Evolutionary conservation across 495 filamentous ascomycete genomes (phyloP), one percentile per base, ranked within the genome.

Genomic region (Neurospora cerealis): DNA sequence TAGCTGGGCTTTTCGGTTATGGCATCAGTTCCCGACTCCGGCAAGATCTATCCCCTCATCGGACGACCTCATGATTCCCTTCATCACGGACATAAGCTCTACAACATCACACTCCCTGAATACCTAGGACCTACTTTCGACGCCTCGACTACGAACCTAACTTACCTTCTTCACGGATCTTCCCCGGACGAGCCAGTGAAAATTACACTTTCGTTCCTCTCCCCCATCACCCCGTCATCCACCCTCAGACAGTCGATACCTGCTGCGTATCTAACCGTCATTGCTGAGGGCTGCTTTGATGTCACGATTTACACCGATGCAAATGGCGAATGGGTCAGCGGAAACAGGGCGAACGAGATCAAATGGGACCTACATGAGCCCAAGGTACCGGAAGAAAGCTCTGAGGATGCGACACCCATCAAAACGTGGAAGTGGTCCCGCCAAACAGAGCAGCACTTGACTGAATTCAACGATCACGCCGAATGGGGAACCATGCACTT

Each of bases 401-500:
- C 70, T 17, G 74, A 71, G 21, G 60, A 73, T 4, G 66, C 62
- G 3, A 74, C 81, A 0, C 73, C 76, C 9, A 81, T 89, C 72
- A 87, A 88, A 76, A 86, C 85, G 6, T 89, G 85, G 88, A 88
- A 87, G 69, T 83, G 97, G 41, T 86, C 87, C 70, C 87, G 91
- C 69, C 82, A 84, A 71, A 82, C 82, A 5, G 90, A 97, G 81
- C 83, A 91, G 76, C 83, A 92, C 11, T 85, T 97, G 42, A 92
- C 91, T 4, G 95, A 98, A 79, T 87, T 86, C 60, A 81, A 80
- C 21, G 95, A 97, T 75, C 90, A 90, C 38, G 88, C 92, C 0
- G 95, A 97, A 87, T 98, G 95, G 95, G 95, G 95, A 4, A 91
- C 90, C 7, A 80, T 97, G 69, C 89, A 95, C 81, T 94, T 89